Evolutionary conservation across 192 early-diverging fungal genomes (phyloP), one percentile per base, ranked within the genome.

Genomic region (Rhizophagus clarus): DNA sequence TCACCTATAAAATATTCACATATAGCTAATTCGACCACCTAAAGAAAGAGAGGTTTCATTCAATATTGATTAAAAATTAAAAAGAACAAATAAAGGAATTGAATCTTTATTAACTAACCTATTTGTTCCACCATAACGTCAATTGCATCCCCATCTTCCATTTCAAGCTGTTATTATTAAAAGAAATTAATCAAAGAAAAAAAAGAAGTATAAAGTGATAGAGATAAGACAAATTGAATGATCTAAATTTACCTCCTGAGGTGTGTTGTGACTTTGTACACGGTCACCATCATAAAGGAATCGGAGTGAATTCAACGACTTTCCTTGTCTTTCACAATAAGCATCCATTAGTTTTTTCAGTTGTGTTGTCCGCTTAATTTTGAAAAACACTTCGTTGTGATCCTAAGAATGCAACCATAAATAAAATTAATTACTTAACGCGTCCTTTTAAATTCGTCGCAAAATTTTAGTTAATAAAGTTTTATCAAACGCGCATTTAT

Each of bases 111-210:
- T 56, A 20, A n/a, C 28, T 32, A 34, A 76, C 97, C 97, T 60
- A 97, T 85, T 81, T 99, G 97, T 86, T 96, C 91, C 22, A 97
- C 94, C 89, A 94, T 94, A n/a, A 95, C 96, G 81, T 97, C 94
- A 83, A 99, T 99, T 3, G 92, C 87, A 83, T 99, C 97, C 61
- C 92, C 95, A 81, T 99, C 97, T 79, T 99, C 97, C 92, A 99
- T 95, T 22, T 95, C 94, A 28, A 97, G 89, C 95, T 96, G 85
- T 24, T 64, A 61, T 12, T 15, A 42, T 74, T 42, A 73, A 29
- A 72, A 72, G 63, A 67, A 22, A 15, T 32, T 28, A 73, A 14
- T 45, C 15, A 71, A 51, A 22, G n/a, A n/a, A 47, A 20, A 68
- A 69, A 11, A 26, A n/a, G 20, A 29, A 68, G 14, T 51, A 63